These are phyloP conservation scores for Penicillium desertorum DNA, from an alignment of 495 filamentous ascomycete genomes.

Conservation along the genomic window DNA sequence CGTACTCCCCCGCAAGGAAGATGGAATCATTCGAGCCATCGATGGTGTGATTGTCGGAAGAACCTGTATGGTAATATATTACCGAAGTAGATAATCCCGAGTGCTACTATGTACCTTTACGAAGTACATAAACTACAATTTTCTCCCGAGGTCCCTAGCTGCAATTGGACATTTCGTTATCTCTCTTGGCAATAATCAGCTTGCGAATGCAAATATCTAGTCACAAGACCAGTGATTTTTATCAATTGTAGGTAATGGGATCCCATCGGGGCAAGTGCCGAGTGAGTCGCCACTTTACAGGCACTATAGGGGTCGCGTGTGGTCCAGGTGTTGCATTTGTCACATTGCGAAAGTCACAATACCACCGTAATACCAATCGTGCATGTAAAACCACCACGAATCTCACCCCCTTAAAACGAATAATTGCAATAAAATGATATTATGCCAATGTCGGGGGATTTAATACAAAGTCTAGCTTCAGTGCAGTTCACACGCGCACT, in stretches of 20 bases:
- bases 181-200: neutral
- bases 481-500: constrained; percentile 17
- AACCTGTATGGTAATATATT: constrained; percentile 3
- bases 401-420: constrained; percentile 9
- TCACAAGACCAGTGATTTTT: constrained; percentile 6
- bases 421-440: neutral
- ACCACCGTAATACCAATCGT: constrained; percentile 10
- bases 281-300: constrained; percentile 17
- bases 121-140: neutral
- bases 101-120: neutral
- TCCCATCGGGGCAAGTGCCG: constrained; percentile 10
- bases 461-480: constrained; percentile 3
- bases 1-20: constrained; percentile 29
- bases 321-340: constrained; percentile 10
- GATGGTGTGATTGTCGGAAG: constrained; percentile 44
- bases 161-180: neutral
- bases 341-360: constrained; percentile 1
- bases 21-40: constrained; percentile 38
- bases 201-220: neutral
- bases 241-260: neutral
- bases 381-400: constrained; percentile 8
- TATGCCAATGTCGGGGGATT: neutral
- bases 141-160: neutral
- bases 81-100: constrained; percentile 1
- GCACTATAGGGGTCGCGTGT: neutral